Conservation (phyloP, 78 protist species). For the Speleostelium caveatum region DNA sequence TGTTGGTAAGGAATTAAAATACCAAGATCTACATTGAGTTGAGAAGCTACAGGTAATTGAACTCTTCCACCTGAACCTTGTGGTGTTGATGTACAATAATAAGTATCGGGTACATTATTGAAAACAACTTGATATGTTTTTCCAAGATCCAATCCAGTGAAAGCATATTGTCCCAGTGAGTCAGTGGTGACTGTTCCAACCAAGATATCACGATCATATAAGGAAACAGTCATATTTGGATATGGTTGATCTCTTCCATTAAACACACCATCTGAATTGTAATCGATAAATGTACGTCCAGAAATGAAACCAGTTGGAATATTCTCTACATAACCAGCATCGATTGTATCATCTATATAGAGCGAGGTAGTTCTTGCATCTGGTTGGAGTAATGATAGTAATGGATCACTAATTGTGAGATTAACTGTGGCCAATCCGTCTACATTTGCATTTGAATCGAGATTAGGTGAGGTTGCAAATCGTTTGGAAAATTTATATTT, state of each 20-base stretch:
- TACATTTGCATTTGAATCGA: constrained; percentile 25
- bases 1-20: neutral
- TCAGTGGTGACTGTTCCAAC: constrained; percentile 16
- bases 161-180: constrained; percentile 1
- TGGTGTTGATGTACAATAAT: neutral
- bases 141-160: neutral
- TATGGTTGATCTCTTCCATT: neutral
- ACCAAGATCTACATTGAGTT: constrained; percentile 30
- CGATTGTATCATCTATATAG: constrained; percentile 4
- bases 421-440: neutral
- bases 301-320: constrained; percentile 35
- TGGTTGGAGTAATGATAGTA: neutral
- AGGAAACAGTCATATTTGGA: constrained; percentile 18
- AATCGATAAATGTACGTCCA: constrained; percentile 35
- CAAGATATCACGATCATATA: neutral
- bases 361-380: neutral
- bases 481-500: neutral
- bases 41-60: constrained; percentile 28
- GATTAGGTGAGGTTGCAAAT: neutral
- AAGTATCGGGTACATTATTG: neutral
- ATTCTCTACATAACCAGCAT: constrained; percentile 26
- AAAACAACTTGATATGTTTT: constrained; percentile 40
- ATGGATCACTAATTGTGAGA: neutral
- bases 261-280: constrained; percentile 17
- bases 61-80: neutral